Evolutionary conservation across 345 rosid genomes (phyloP), one percentile per base, ranked within the genome.

Genomic region (Ceriops zippeliana): DNA sequence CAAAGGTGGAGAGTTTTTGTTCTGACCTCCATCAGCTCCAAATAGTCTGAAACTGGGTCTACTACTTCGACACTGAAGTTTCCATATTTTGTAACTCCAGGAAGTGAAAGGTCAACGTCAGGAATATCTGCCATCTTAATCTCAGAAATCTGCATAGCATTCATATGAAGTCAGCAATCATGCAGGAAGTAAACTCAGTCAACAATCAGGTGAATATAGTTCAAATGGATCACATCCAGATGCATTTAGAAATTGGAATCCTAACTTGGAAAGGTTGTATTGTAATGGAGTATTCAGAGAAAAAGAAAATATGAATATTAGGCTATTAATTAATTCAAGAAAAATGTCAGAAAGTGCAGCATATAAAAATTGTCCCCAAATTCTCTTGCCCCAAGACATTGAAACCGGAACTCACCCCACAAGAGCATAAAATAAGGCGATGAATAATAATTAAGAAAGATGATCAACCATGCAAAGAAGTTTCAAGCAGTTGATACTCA

Each of bases 11-110:
- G 37, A 27, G 6, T 66, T 26, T 62, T 67, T 58, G 60, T 66
- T 78, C 86, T 69, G 64, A 89, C 96, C 93, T 91, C 93, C 97
- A 93, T 85, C 70, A 93, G 80, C 80, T 89, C 97, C 86, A 90
- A 79, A 73, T 89, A 93, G 76, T 90, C 97, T 8, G 93, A 86
- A 77, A 93, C 93, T 4, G 98, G 90, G 78, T 89, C 91, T 68
- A 93, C 78, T 63, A 93, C 97, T 86, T 93, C 97, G 52, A 91
- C 90, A 61, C 69, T 75, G 77, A 91, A 91, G 78, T 72, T 84
- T 58, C 90, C 96, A 66, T 77, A 83, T 69, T 87, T 87, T 28
- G 90, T 80, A 34, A 84, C 83, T 73, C 96, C 89, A 65, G 85
- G 81, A 66, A 56, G 69, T 79, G 96, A 88, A 73, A 93, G 97